These are phyloP conservation scores for Trichoderma lentiforme DNA, from an alignment of 2,329 filamentous ascomycete genomes.

Conservation along the genomic window DNA sequence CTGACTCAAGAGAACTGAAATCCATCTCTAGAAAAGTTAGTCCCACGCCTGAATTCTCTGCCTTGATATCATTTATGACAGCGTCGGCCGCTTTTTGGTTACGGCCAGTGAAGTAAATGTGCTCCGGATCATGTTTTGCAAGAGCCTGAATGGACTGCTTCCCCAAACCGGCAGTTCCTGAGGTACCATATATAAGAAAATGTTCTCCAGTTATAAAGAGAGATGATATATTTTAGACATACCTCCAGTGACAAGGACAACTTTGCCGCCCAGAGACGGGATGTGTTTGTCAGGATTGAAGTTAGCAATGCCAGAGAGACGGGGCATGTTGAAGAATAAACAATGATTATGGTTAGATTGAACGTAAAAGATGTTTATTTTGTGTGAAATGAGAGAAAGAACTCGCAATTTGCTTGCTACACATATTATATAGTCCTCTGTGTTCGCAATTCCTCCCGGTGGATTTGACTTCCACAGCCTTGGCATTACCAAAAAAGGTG, in stretches of 20 bases:
- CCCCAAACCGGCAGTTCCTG: slow-evolving; percentile 57
- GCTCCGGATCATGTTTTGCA: slow-evolving; percentile 21
- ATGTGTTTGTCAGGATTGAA: not conserved
- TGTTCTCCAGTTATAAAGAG: not conserved
- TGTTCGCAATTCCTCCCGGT: not conserved
- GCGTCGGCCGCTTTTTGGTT: slow-evolving; percentile 31
- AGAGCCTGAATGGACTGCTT: slow-evolving; percentile 39
- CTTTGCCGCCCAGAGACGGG: not conserved
- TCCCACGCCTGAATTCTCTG: slow-evolving; percentile 36
- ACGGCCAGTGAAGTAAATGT: slow-evolving; percentile 30
- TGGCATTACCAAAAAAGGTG: not conserved
- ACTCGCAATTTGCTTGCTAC: not conserved
- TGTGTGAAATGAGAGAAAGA: not conserved
- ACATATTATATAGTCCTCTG: not conserved
- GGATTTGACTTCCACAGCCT: not conserved
- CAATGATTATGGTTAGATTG: not conserved
- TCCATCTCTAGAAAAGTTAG: slow-evolving; percentile 36
- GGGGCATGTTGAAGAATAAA: not conserved
- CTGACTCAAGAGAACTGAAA: slow-evolving; percentile 14
- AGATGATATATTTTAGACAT: not conserved
- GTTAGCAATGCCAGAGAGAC: not conserved
- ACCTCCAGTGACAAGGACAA: slow-evolving; percentile 6
- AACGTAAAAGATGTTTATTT: not conserved
- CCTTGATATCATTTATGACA: not conserved
- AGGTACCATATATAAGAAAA: not conserved